Evolutionary conservation across 805 yeast genomes (phyloP).

Genomic region (Saccharomycopsis selenospora): DNA sequence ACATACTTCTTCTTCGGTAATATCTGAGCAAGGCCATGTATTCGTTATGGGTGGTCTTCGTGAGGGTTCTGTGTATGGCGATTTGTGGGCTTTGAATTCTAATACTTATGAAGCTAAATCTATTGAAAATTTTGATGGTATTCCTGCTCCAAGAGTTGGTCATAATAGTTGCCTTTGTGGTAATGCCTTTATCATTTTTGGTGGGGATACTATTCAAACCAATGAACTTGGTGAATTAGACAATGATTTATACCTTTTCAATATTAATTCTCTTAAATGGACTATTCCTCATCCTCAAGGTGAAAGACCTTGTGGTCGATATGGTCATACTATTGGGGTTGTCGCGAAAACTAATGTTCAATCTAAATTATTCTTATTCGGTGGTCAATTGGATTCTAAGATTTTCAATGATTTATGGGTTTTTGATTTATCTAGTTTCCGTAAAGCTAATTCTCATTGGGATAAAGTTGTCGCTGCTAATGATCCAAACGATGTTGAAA

Average conservation of each 20-base stretch:
- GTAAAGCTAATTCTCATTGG: slow-evolving; percentile 83
- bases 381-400: slow-evolving; percentile 87
- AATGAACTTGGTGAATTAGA: slow-evolving; percentile 74
- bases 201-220: slow-evolving; percentile 88
- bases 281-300: slow-evolving; percentile 70
- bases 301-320: slow-evolving; percentile 80
- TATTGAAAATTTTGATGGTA: slow-evolving; percentile 64
- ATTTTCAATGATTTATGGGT: slow-evolving; percentile 76
- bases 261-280: slow-evolving; percentile 71
- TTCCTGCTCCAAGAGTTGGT: slow-evolving; percentile 95
- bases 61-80: slow-evolving; percentile 89
- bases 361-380: slow-evolving; percentile 70
- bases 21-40: slow-evolving; percentile 74
- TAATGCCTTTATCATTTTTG: slow-evolving; percentile 89
- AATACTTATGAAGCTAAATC: slow-evolving; percentile 39
- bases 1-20: slow-evolving; percentile 73
- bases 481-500: slow-evolving; percentile 30
- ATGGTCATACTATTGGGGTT: slow-evolving; percentile 86
- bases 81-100: slow-evolving; percentile 62
- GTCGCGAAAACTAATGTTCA: slow-evolving; percentile 54
- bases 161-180: slow-evolving; percentile 90
- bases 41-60: slow-evolving; percentile 93
- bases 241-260: slow-evolving; percentile 81
- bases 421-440: slow-evolving; percentile 80
- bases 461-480: slow-evolving; percentile 47